Percentiles rank a stretch among this genome's conserved stretches.
Evolutionary conservation across 1,284 basidiomycete genomes (phyloP).

Genomic region (Trametes sp.): DNA sequence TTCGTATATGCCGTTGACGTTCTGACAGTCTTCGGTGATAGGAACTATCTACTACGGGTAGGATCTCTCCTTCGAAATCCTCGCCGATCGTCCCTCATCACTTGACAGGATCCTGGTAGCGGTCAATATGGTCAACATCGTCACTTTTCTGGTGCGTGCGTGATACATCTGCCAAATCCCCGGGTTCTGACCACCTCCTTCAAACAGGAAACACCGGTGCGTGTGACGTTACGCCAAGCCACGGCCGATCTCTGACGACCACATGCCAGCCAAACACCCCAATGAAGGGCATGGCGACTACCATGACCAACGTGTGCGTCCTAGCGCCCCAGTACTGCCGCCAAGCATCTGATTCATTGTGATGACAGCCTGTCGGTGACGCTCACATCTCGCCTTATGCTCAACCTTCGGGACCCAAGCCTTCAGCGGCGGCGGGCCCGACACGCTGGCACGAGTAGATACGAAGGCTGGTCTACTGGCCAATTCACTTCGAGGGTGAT

Average conservation of each 20-base stretch:
- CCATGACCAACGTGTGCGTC: slow-evolving; percentile 25
- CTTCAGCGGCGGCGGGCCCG: slow-evolving; percentile 11
- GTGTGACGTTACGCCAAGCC: not conserved
- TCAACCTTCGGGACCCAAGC: slow-evolving; percentile 25
- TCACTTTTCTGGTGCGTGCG: slow-evolving; percentile 19
- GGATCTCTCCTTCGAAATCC: not conserved
- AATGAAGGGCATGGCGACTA: slow-evolving; percentile 25
- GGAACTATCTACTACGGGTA: slow-evolving; percentile 24
- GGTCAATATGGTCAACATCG: slow-evolving; percentile 23
- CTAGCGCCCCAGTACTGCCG: too few relatives aligned
- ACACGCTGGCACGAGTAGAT: slow-evolving; percentile 4
- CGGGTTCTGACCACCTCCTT: not conserved
- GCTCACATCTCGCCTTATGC: slow-evolving; percentile 28
- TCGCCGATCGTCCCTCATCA: not conserved
- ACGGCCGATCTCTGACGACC: not conserved
- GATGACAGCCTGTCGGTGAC: slow-evolving; percentile 21
- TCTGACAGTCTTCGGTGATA: not conserved
- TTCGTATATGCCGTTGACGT: not conserved
- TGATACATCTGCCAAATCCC: not conserved
- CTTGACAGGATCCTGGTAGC: slow-evolving; percentile 18
- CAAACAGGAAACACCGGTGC: slow-evolving; percentile 16
- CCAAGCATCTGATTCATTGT: not conserved
- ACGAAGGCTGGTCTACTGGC: slow-evolving; percentile 19
- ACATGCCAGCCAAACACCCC: slow-evolving; percentile 16
- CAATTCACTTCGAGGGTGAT: slow-evolving; percentile 26